Evolutionary conservation across 768 basidiomycete species (phyloP), one percentile per base, ranked within the genome.

Genomic region (Naganishia vaughanmartiniae): DNA sequence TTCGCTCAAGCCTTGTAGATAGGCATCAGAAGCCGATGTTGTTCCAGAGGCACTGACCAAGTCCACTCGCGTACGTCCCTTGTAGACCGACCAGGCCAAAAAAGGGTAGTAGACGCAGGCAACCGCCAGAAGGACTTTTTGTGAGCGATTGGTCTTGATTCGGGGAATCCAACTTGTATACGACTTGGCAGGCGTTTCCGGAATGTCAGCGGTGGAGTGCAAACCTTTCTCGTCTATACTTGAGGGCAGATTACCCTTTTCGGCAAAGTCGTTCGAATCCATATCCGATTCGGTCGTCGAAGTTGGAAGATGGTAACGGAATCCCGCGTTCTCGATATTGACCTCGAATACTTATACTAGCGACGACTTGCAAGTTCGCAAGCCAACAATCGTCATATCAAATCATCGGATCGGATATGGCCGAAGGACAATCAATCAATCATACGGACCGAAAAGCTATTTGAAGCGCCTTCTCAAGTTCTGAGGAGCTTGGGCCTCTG

Each of bases 1-100:
- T 15, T 7, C 60, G 24, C 36, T 63, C 39, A 63, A n/a, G 24
- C 60, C 60, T 26, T 63, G 6, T 2, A 63, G n/a, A 36, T 63
- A 63, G 10, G 21, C 24, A 26, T 63, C 60, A 28, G 36, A 42
- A 21, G 19, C n/a, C 39, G 33, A 26, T 34, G 24, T 10, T 17
- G 21, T 39, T 17, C 24, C 15, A 36, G 39, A 2, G 42, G 39
- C 14, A 45, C 28, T 21, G 5, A 36, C 28, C 2, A 28, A 12
- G 60, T 45, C 60, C n/a, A 45, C 36, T 14, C 21, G 24, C 7
- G 36, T 39, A 46, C n/a, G 19, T 28, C 39, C 60, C n/a, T 26
- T 42, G 39, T 11, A 46, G 4, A 42, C 17, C 24, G 42, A 36
- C 24, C 60, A 63, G 21, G 42, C 39, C n/a, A 42, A 9, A 10